A percentile compares a stretch with the other conserved stretches of the same genome.
These are phyloP conservation scores for Croton laevigatus DNA, from an alignment of 441 rosid species.

Conservation along the genomic window DNA sequence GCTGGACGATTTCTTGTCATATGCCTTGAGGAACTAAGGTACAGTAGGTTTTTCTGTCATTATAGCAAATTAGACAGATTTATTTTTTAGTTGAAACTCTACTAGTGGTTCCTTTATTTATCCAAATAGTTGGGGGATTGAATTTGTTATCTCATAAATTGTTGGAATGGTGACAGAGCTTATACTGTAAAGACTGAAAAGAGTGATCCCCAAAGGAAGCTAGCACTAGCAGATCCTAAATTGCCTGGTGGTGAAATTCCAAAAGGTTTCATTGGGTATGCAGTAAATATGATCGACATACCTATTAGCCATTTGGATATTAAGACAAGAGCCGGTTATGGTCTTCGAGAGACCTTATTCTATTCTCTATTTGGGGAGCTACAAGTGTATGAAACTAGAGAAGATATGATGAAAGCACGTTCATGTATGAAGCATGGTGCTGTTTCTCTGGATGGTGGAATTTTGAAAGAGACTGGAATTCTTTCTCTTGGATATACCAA, in stretches of 20 bases:
- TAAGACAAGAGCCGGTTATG: constrained; percentile 34
- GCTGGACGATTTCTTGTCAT: constrained; percentile 44
- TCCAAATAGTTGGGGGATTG: neutral
- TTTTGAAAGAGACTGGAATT: constrained; percentile 39
- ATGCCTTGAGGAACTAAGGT: constrained; percentile 61
- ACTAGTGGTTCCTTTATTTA: neutral
- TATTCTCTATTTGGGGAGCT: constrained; percentile 46
- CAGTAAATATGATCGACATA: constrained; percentile 55
- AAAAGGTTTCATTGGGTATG: constrained; percentile 61
- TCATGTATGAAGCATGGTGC: constrained; percentile 37
- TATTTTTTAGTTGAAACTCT: neutral
- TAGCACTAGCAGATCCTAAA: constrained; percentile 44
- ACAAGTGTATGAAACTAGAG: constrained; percentile 57
- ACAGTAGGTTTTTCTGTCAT: neutral
- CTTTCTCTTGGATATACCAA: constrained; percentile 41
- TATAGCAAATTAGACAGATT: neutral
- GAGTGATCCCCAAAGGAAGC: constrained; percentile 42
- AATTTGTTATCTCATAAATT: neutral
- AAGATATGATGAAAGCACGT: constrained; percentile 39
- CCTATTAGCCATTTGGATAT: constrained; percentile 21
- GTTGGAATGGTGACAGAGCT: constrained; percentile 29
- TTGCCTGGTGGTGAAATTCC: constrained; percentile 37
- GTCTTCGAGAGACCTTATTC: constrained; percentile 62
- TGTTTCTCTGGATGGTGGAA: constrained; percentile 68
- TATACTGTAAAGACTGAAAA: constrained; percentile 29